Percentiles rank a stretch among this genome's conserved stretches.
These are phyloP conservation scores for Echeveria elegans DNA, from an alignment of 164 flowering plant genomes.

Conservation along the genomic window DNA sequence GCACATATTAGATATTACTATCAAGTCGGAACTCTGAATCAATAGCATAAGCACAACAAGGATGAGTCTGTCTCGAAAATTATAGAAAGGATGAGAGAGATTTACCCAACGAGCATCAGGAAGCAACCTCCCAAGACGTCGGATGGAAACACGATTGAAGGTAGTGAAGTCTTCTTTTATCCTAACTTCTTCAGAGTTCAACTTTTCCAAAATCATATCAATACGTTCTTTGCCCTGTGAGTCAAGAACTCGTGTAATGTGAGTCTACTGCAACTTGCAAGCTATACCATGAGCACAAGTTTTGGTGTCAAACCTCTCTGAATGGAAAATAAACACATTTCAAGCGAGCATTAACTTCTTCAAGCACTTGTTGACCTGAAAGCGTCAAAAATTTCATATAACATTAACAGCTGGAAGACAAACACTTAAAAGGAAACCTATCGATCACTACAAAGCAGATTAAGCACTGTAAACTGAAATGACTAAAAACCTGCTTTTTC, in stretches of 20 bases:
- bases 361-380: constrained; percentile 12
- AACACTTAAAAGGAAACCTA: not conserved
- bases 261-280: not conserved
- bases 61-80: not conserved
- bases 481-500: constrained; percentile 18
- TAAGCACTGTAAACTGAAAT: not conserved
- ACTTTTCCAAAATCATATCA: constrained; percentile 44
- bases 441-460: not conserved
- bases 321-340: constrained; percentile 76
- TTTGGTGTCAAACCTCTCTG: constrained; percentile 31
- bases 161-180: constrained; percentile 33
- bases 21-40: not conserved
- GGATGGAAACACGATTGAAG: constrained; percentile 58
- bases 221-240: constrained; percentile 65
- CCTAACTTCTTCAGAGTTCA: constrained; percentile 28
- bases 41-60: not conserved
- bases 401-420: not conserved
- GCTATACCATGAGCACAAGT: not conserved
- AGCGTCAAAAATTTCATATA: not conserved
- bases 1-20: too few relatives aligned
- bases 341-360: constrained; percentile 63
- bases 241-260: not conserved
- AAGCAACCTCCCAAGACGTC: constrained; percentile 77
- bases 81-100: not conserved
- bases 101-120: constrained; percentile 91